Evolutionary conservation across 163 green algal genomes (phyloP), one percentile per base, ranked within the genome.

Genomic region (Scenedesmus sp.): DNA sequence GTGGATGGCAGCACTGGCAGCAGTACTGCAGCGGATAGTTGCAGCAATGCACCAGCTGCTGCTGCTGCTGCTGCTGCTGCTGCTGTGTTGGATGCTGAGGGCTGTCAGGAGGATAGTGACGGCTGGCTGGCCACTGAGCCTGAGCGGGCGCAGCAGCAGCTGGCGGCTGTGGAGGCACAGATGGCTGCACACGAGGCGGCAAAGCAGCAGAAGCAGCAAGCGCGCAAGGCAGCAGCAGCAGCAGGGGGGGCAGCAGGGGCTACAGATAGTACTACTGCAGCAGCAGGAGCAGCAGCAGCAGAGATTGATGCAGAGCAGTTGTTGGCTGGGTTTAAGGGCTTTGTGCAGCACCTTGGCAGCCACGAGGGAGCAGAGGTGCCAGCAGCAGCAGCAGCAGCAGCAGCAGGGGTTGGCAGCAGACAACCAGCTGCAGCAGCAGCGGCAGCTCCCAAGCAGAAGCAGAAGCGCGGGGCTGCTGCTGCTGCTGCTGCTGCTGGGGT

Each of bases 231-330:
- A 73, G 85, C 88, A 73, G 81, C 88, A 88, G 88, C 56, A 67
- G 76, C 87, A 86, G 87, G 23, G 46, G 46, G 3, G 64, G n/a
- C 79, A 91, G n/a, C 20, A 87, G 88, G 34, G n/a, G 91, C 20
- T 74, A 57, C 86, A 90, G 83, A 16, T 62, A 74, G 23, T 88
- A 83, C 34, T 89, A 87, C 79, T 52, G 83, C 88, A 64, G 52
- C 86, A 90, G 46, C 86, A 93, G 88, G 20, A 55, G 60, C 18
- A 46, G 62, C 12, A 34, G 81, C 18, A n/a, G 67, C n/a, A 10
- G 83, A 93, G 89, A 89, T 95, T 46, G 94, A 95, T 86, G 92
- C 92, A 9, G 91, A 92, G 8, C 86, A 87, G 76, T 67, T 95
- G 55, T 88, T 93, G 6, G 7, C 82, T 16, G 82, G 88, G 56